Conservation (phyloP, 768 basidiomycete genomes). For the Cystoderma amianthinum region DNA sequence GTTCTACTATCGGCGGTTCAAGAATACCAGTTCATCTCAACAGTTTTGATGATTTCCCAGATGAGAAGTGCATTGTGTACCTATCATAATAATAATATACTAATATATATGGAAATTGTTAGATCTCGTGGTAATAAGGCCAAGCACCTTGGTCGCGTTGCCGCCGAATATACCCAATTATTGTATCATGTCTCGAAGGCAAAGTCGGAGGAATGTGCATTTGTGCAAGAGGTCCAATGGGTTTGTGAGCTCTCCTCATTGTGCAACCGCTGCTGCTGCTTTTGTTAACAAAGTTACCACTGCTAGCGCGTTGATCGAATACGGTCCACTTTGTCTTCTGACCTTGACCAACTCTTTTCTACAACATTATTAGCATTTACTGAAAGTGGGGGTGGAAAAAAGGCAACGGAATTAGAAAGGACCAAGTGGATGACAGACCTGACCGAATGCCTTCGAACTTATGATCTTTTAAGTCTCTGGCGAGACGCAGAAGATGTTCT, state of each 20-base stretch:
- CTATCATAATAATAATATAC: neutral
- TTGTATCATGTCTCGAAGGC: slow-evolving; percentile 88
- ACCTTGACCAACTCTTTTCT: slow-evolving; percentile 79
- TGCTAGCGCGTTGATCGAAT: slow-evolving; percentile 73
- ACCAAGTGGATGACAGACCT: slow-evolving; percentile 58
- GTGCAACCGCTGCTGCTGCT: slow-evolving; percentile 2
- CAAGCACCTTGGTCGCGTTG: slow-evolving; percentile 79
- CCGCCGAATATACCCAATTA: slow-evolving; percentile 87
- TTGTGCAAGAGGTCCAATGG: slow-evolving; percentile 81
- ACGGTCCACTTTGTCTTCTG: slow-evolving; percentile 76
- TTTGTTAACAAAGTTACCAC: slow-evolving; percentile 4
- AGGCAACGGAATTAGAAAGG: slow-evolving; percentile 56
- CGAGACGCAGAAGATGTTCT: slow-evolving; percentile 86
- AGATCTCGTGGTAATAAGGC: slow-evolving; percentile 61
- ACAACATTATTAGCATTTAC: slow-evolving; percentile 47
- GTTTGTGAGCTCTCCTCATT: slow-evolving; percentile 38
- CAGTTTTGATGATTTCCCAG: slow-evolving; percentile 34
- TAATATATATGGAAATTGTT: slow-evolving; percentile 6
- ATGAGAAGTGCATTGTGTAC: slow-evolving; percentile 26
- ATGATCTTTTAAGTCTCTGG: slow-evolving; percentile 78
- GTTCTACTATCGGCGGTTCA: slow-evolving; percentile 21
- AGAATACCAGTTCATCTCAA: slow-evolving; percentile 25
- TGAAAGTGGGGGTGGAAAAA: slow-evolving; percentile 37
- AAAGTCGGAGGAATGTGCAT: slow-evolving; percentile 64
- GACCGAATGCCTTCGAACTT: slow-evolving; percentile 73